Base-by-base conservation (phyloP, 2,329 filamentous ascomycete genomes). In the Phaeosphaeriaceae sp. region DNA sequence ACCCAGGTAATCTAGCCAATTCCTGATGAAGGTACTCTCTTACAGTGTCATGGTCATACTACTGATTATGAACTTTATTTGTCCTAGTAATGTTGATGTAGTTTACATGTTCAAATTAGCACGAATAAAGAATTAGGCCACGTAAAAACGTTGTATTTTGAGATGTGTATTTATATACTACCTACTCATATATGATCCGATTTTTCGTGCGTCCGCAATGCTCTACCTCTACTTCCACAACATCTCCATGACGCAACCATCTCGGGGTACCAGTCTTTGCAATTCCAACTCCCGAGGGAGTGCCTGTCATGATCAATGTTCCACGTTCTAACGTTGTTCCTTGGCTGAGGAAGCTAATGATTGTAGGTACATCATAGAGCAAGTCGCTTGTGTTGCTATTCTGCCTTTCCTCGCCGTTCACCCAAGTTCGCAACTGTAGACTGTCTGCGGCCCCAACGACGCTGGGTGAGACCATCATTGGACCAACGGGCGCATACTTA, bases 401-500 rank as follows among this genome's bases (percentile, higher is more conserved):
- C 65, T 82, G 80, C 29, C 77, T 70, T 0, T 71, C 63, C 38
- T 73, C 56, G 0, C 75, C 77, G 59, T 81, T 79, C 37, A 79
- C 60, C 34, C 67, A 74, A 1, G 76, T 80, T 23, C 42, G 54
- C 3, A 83, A 52, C 0, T 58, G 57, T 15, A 82, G 67, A 8
- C 63, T 48, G 3, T 58, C 60, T 1, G 77, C 76, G 35, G 77
- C 74, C 0, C 64, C 55, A 2, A 82, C 57, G 3, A 78, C 38
- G 3, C 60, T 56, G 0, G 64, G 53, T 0, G 68, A 63, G 1
- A 82, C 76, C 0, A 83, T 57, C 18, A 63, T 66, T 0, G 80
- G 80, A 0, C 81, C 81, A 1, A 83, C 38, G 0, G 81, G 81
- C 0, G 78, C 77, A 52, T 70, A 82, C 0, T 72, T 78, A 50